Evolutionary conservation across 2,329 filamentous ascomycete genomes (phyloP).

Genomic region (Metarhizium humberi): DNA sequence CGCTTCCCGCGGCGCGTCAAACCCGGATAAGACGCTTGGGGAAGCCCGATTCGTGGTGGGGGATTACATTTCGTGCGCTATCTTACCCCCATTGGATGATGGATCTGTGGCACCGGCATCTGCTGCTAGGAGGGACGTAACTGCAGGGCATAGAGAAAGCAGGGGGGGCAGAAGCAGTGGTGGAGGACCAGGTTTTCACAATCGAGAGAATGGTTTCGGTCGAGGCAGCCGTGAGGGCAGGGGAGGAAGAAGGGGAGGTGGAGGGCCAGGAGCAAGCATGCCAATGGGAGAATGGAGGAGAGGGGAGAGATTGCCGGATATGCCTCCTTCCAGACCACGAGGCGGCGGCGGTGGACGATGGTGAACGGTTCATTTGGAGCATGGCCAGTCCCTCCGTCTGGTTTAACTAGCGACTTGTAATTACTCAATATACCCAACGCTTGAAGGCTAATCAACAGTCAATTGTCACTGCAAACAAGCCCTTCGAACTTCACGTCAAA

Average conservation of each 20-base stretch:
- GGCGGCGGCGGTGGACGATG: constrained; percentile 18
- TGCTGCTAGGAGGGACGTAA: constrained; percentile 18
- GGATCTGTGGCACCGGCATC: constrained; percentile 62
- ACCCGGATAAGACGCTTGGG: constrained; percentile 62
- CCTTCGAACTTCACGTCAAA: background rate
- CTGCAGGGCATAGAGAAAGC: constrained; percentile 5
- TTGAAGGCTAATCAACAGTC: background rate
- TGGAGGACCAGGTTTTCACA: constrained; percentile 9
- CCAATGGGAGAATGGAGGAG: constrained; percentile 56
- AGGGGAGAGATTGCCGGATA: constrained; percentile 52
- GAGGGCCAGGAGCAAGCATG: constrained; percentile 26
- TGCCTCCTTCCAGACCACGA: constrained; percentile 22
- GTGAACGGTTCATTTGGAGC: constrained; percentile 7
- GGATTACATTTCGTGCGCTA: constrained; percentile 77
- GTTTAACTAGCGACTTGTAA: background rate
- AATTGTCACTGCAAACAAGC: background rate
- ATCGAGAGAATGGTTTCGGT: constrained; percentile 19
- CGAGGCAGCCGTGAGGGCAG: constrained; percentile 27
- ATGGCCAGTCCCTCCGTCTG: background rate
- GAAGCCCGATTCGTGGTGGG: constrained; percentile 80
- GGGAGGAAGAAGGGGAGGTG: constrained; percentile 29
- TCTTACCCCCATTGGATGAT: constrained; percentile 65
- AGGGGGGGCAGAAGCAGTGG: constrained; percentile 16
- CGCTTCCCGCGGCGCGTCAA: constrained; percentile 34
- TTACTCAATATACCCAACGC: constrained; percentile 17